phyloP scores from a whole-genome alignment of 2,329 filamentous ascomycete genomes.

The Penicillium sp. region DNA sequence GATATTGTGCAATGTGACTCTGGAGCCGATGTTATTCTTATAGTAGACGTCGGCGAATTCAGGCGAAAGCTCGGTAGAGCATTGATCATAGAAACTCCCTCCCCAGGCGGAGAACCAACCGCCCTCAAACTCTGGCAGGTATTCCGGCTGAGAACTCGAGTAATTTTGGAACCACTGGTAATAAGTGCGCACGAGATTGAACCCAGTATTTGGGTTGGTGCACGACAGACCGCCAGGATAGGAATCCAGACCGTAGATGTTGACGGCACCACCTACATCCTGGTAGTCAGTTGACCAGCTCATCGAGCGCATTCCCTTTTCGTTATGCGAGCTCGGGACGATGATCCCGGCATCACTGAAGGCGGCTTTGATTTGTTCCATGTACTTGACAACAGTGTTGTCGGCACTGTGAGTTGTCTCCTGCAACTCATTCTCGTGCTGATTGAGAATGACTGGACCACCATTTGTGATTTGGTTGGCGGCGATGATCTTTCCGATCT shows the following conservation, averaged over 20 bases:
- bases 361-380: slow-evolving; percentile 51
- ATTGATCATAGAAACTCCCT: slow-evolving; percentile 52
- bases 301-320: slow-evolving; percentile 49
- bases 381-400: slow-evolving; percentile 51
- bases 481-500: slow-evolving; percentile 49
- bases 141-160: slow-evolving; percentile 51
- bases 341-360: slow-evolving; percentile 49
- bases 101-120: slow-evolving; percentile 56
- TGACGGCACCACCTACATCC: slow-evolving; percentile 54
- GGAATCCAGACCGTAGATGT: slow-evolving; percentile 38
- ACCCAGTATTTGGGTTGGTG: slow-evolving; percentile 49
- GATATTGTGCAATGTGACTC: slow-evolving; percentile 48
- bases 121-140: slow-evolving; percentile 54
- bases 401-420: slow-evolving; percentile 43
- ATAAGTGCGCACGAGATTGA: slow-evolving; percentile 52
- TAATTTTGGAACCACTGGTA: slow-evolving; percentile 59
- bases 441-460: slow-evolving; percentile 51
- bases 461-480: slow-evolving; percentile 52
- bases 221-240: slow-evolving; percentile 47
- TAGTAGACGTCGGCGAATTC: slow-evolving; percentile 56
- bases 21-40: slow-evolving; percentile 55
- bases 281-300: slow-evolving; percentile 57
- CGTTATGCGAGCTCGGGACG: slow-evolving; percentile 52
- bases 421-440: slow-evolving; percentile 55
- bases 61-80: slow-evolving; percentile 45